Conservation (phyloP, 176 grass and related monocot genomes). For the Dendrocalamus sinicus region DNA sequence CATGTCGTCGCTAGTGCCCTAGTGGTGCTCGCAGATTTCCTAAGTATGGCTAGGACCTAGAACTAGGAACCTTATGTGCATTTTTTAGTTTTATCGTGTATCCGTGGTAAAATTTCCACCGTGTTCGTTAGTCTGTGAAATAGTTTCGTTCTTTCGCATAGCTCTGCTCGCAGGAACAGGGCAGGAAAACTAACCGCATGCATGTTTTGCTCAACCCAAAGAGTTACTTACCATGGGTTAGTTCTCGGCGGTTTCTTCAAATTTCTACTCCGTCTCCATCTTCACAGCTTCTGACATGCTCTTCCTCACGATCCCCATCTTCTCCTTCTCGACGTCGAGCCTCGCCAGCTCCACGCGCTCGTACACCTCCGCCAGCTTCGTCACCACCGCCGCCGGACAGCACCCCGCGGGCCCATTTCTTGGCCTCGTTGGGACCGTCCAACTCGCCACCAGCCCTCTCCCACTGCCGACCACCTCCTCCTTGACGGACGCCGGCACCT, state of each 20-base stretch:
- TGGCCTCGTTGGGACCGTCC: constrained; percentile 5
- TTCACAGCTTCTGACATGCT: background rate
- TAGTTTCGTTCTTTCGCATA: too few relatives aligned
- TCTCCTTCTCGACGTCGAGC: constrained; percentile 12
- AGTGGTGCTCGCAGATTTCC: too few relatives aligned
- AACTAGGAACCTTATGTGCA: too few relatives aligned
- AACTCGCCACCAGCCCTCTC: background rate
- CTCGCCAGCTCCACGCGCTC: constrained; percentile 33
- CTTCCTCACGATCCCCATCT: constrained; percentile 29
- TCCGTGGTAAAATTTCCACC: too few relatives aligned
- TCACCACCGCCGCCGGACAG: constrained; percentile 10
- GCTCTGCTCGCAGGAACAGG: too few relatives aligned
- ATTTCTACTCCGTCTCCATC: background rate
- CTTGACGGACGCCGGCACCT: background rate
- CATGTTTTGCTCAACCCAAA: too few relatives aligned
- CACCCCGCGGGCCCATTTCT: background rate
- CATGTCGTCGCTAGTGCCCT: too few relatives aligned
- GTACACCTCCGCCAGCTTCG: constrained; percentile 41
- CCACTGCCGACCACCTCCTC: background rate
- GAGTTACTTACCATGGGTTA: too few relatives aligned
- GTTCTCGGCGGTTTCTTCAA: background rate
- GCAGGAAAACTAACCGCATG: too few relatives aligned
- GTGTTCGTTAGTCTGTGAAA: too few relatives aligned
- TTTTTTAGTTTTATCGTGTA: too few relatives aligned
- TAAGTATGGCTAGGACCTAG: too few relatives aligned